Base-by-base conservation (phyloP, 2,329 filamentous ascomycete genomes). In the Aspergillus ruber region DNA sequence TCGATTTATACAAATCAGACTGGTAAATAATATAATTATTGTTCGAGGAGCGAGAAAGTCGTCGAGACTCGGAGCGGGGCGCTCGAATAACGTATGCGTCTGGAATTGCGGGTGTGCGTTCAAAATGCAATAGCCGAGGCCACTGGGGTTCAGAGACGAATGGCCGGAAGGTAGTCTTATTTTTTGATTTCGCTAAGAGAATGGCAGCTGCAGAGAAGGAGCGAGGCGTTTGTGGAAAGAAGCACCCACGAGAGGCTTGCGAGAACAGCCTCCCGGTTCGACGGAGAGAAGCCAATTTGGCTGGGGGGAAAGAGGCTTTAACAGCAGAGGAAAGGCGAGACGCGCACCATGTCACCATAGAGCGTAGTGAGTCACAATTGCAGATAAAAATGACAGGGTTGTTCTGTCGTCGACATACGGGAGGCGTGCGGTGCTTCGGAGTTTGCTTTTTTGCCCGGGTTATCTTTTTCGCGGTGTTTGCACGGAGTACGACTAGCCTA, bases 221-320 rank as follows among this genome's bases (percentile, higher is more conserved):
- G 18, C 23, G 23, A 27, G 40, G 18, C 15, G 15, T 12, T 43
- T 15, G 42, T 12, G 13, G 15, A 18, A 32, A 23, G n/a, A 13
- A 23, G 21, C 51, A 42, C 53, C 54, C 55, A 55, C 59, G 57
- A 54, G 54, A 58, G 54, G 57, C 56, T 48, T 54, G 60, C 51
- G 55, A 51, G 53, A 60, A 50, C 47, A 62, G 56, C 53, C 57
- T 59, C 57, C 60, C 58, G 58, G 58, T 51, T 48, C 56, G 51
- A 38, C 49, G 53, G 54, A 62, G 47, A 53, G 60, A 66, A 66
- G 66, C 66, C 66, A 69, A 68, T 48, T 58, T 68, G 65, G 50
- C 59, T 58, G 54, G 15, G 32, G 21, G 41, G 3, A 8, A 39
- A 15, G 6, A 43, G 42, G 27, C 23, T 20, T 47, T n/a, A 23